phyloP scores from a whole-genome alignment of 176 grass and related monocot genomes.

The Rhynchospora tenuis region DNA sequence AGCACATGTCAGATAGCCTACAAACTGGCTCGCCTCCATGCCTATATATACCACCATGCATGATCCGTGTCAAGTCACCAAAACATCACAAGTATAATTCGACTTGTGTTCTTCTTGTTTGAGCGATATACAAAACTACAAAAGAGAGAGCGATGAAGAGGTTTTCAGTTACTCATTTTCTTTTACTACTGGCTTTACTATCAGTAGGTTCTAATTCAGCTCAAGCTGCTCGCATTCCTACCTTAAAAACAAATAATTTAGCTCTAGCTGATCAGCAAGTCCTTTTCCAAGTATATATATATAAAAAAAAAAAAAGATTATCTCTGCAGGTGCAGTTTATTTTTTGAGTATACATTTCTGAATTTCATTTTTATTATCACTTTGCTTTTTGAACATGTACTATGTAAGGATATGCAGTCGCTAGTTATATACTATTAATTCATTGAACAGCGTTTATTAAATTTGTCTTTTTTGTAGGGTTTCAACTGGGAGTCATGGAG shows the following conservation, averaged over 20 bases:
- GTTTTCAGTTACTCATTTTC: background rate
- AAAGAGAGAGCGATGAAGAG: background rate
- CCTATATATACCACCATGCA: background rate
- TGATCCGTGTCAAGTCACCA: slow-evolving; percentile 1
- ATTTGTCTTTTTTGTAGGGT: slow-evolving; percentile 29
- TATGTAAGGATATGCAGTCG: no score
- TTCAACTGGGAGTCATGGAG: slow-evolving; percentile 93
- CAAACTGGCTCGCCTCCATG: background rate
- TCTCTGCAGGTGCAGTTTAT: background rate
- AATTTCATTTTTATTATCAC: no score
- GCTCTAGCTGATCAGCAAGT: background rate
- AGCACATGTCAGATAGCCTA: background rate
- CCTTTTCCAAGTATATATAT: slow-evolving; percentile 14
- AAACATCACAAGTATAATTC: background rate
- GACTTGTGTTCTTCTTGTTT: background rate
- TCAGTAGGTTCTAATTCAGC: background rate
- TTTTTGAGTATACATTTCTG: background rate
- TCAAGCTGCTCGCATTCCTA: background rate
- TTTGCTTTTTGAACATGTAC: no score
- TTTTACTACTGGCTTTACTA: background rate
- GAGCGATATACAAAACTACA: background rate
- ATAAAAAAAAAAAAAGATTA: background rate
- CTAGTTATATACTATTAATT: no score
- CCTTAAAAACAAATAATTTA: background rate
- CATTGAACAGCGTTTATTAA: background rate